phyloP scores from a whole-genome alignment of 1,284 basidiomycete species.

The Spongiforma sp. region DNA sequence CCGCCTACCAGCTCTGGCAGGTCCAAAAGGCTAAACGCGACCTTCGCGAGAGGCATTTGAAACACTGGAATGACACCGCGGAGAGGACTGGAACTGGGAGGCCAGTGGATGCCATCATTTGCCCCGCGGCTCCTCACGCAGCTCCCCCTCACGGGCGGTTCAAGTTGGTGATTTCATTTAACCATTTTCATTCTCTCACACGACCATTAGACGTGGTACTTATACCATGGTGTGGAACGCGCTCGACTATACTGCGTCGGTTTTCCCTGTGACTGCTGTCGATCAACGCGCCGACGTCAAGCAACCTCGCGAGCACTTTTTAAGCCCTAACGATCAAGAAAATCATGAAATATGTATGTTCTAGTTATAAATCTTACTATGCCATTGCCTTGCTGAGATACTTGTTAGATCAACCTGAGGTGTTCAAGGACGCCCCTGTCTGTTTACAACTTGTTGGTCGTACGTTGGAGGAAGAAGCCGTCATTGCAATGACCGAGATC shows the following conservation, averaged over 20 bases:
- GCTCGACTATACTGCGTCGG: conserved; percentile 69
- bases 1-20: conserved; percentile 63
- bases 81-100: conserved; percentile 59
- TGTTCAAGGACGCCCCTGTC: conserved; percentile 65
- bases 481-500: conserved; percentile 66
- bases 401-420: conserved; percentile 58
- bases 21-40: conserved; percentile 50
- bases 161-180: conserved; percentile 39
- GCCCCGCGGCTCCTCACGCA: conserved; percentile 55
- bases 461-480: conserved; percentile 76
- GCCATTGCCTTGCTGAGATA: conserved; percentile 13
- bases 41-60: conserved; percentile 54
- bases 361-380: too few relatives aligned
- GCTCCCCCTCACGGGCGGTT: conserved; percentile 60
- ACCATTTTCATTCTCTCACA: background rate
- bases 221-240: conserved; percentile 74
- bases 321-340: conserved; percentile 50
- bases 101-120: conserved; percentile 68
- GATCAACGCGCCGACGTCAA: conserved; percentile 54
- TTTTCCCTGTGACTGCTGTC: conserved; percentile 70
- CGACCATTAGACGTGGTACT: conserved; percentile 41
- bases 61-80: conserved; percentile 60
- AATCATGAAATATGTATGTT: conserved; percentile 62
- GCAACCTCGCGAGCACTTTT: conserved; percentile 47
- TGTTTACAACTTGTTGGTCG: conserved; percentile 70